Percentiles rank a stretch among this genome's conserved stretches.
Conservation (phyloP, 495 filamentous ascomycete species). For the Penicillium herquei region DNA sequence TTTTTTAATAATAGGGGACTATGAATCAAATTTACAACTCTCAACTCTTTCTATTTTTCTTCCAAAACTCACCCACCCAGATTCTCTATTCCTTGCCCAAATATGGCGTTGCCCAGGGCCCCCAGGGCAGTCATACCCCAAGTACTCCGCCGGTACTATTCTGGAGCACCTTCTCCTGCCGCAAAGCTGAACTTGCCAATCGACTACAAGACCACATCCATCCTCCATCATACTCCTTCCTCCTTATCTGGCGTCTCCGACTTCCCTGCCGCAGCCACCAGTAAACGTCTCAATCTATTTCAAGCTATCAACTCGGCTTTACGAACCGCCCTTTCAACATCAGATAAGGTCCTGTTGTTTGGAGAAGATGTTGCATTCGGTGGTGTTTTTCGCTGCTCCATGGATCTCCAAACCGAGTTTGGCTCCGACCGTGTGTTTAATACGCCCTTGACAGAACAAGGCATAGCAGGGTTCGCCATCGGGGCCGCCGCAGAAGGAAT, state of each 20-base stretch:
- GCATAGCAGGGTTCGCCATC: constrained; percentile 91
- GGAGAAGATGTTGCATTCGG: constrained; percentile 97
- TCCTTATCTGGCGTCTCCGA: constrained; percentile 55
- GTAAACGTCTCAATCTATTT: constrained; percentile 81
- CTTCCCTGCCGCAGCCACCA: constrained; percentile 63
- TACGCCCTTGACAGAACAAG: constrained; percentile 91
- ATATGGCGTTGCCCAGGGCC: not conserved
- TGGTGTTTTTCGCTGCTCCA: constrained; percentile 93
- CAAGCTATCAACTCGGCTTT: constrained; percentile 84
- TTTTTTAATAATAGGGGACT: not conserved
- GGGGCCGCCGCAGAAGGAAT: constrained; percentile 88
- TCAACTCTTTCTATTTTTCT: not conserved
- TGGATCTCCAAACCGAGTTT: constrained; percentile 83
- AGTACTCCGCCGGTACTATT: constrained; percentile 4
- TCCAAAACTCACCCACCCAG: too few relatives aligned
- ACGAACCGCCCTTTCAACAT: constrained; percentile 73
- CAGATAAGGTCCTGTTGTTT: constrained; percentile 85
- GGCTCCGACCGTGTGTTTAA: constrained; percentile 93
- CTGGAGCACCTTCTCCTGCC: constrained; percentile 1
- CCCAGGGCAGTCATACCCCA: not conserved
- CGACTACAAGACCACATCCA: constrained; percentile 79
- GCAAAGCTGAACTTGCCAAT: constrained; percentile 70
- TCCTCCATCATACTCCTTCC: constrained; percentile 75
- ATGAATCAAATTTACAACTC: too few relatives aligned
- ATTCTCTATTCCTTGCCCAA: not conserved